Evolutionary conservation across 1,284 basidiomycete species (phyloP).

Genomic region (Takashimella tepidaria): DNA sequence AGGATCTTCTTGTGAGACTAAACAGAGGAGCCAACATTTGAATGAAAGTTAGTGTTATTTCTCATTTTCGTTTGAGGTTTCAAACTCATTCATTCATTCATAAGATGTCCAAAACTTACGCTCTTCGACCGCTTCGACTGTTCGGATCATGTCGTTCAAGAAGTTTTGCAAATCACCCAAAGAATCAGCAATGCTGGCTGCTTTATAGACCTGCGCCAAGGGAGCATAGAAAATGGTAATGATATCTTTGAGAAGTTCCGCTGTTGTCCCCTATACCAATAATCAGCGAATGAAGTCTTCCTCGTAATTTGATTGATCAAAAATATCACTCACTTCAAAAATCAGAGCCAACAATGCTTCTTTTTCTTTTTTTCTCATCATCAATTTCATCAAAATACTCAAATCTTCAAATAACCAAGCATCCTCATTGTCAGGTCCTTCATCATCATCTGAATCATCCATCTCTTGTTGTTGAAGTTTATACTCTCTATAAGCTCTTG

Average conservation of each 20-base stretch:
- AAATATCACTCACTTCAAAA: constrained; percentile 83
- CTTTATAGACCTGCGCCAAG: constrained; percentile 96
- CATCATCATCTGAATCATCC: constrained; percentile 82
- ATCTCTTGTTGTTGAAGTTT: constrained; percentile 58
- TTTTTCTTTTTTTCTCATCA: constrained; percentile 75
- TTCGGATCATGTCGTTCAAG: constrained; percentile 90
- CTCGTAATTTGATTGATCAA: no score
- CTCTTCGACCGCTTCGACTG: constrained; percentile 87
- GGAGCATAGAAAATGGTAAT: constrained; percentile 99
- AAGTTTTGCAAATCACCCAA: constrained; percentile 88
- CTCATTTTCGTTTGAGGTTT: no score
- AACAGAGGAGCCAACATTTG: background rate
- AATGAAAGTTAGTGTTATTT: constrained; percentile 1
- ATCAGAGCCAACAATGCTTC: constrained; percentile 90
- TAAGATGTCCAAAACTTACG: constrained; percentile 53
- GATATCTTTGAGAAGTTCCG: constrained; percentile 94
- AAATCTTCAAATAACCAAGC: constrained; percentile 93
- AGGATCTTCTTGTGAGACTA: constrained; percentile 80
- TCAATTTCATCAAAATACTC: constrained; percentile 68
- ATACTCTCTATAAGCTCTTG: constrained; percentile 71
- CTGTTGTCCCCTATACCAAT: constrained; percentile 70
- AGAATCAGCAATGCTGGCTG: constrained; percentile 94
- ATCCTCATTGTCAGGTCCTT: constrained; percentile 84
- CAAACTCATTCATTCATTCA: background rate
- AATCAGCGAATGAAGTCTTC: no score